Percentiles rank a stretch among this genome's conserved stretches.
These are phyloP conservation scores for Serpula lacrymans DNA, from an alignment of 768 basidiomycete genomes.

Conservation along the genomic window DNA sequence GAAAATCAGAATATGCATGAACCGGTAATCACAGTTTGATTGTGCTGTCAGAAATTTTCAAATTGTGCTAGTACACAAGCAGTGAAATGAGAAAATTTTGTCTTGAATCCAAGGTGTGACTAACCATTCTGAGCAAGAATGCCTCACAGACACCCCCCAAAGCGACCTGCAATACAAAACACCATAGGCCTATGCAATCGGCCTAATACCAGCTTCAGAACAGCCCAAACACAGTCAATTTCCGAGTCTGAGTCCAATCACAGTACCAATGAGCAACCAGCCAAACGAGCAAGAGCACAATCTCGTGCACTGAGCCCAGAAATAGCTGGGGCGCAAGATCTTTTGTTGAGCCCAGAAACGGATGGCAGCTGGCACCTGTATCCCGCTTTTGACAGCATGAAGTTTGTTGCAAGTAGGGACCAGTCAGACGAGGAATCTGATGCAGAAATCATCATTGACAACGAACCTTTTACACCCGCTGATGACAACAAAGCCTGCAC, in stretches of 20 bases:
- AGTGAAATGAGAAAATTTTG: too few species aligned
- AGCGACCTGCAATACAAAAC: too few species aligned
- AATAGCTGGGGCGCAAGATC: neutral
- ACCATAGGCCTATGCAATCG: too few species aligned
- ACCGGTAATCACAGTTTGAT: too few species aligned
- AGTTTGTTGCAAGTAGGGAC: neutral
- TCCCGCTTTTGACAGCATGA: slow-evolving; percentile 2
- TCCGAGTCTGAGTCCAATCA: neutral
- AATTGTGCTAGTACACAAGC: too few species aligned
- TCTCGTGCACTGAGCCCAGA: neutral
- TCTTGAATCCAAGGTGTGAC: too few species aligned
- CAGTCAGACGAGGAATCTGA: neutral
- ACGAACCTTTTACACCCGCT: too few species aligned
- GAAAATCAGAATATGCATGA: too few species aligned
- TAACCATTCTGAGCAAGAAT: too few species aligned
- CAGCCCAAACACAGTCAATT: neutral
- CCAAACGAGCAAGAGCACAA: neutral
- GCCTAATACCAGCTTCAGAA: too few species aligned
- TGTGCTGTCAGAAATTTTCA: too few species aligned
- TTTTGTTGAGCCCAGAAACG: neutral
- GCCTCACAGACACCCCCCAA: too few species aligned
- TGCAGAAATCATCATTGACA: neutral
- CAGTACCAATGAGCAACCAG: neutral
- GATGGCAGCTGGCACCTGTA: neutral
- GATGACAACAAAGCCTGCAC: neutral